phyloP scores from a whole-genome alignment of 768 basidiomycete genomes.

The Kondoa malvinella region DNA sequence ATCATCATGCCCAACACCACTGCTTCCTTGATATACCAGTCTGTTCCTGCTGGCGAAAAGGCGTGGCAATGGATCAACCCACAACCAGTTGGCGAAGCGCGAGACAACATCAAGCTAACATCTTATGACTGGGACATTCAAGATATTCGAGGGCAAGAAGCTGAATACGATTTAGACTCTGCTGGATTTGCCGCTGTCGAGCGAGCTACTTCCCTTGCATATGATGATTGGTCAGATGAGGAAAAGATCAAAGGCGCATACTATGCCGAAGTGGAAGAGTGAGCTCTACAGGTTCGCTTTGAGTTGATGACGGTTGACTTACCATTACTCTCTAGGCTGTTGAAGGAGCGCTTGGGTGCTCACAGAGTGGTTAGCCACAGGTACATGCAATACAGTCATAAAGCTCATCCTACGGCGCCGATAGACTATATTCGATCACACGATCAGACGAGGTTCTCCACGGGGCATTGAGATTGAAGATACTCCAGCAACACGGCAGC shows the following conservation, averaged over 20 bases:
- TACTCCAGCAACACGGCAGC: constrained; percentile 2
- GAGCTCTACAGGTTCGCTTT: not conserved
- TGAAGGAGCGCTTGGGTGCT: too few species aligned
- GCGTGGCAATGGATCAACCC: not conserved
- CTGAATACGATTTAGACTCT: not conserved
- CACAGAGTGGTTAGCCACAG: not conserved
- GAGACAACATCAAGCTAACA: not conserved
- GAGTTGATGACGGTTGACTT: not conserved
- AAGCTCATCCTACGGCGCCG: not conserved
- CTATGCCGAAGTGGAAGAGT: not conserved
- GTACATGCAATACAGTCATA: not conserved
- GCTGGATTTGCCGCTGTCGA: not conserved
- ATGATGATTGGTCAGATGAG: not conserved
- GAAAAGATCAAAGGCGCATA: not conserved
- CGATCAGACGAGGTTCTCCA: not conserved
- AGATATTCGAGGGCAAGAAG: not conserved
- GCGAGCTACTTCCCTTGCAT: not conserved
- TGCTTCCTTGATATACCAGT: too few species aligned
- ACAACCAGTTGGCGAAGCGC: not conserved
- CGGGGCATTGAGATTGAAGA: not conserved
- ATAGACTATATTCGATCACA: not conserved
- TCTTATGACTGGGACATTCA: not conserved
- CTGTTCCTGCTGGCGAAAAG: too few species aligned
- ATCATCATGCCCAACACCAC: too few species aligned
- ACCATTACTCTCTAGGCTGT: too few species aligned